phyloP scores from a whole-genome alignment of 192 early-diverging fungal genomes.

The Umbelopsis ramanniana region DNA sequence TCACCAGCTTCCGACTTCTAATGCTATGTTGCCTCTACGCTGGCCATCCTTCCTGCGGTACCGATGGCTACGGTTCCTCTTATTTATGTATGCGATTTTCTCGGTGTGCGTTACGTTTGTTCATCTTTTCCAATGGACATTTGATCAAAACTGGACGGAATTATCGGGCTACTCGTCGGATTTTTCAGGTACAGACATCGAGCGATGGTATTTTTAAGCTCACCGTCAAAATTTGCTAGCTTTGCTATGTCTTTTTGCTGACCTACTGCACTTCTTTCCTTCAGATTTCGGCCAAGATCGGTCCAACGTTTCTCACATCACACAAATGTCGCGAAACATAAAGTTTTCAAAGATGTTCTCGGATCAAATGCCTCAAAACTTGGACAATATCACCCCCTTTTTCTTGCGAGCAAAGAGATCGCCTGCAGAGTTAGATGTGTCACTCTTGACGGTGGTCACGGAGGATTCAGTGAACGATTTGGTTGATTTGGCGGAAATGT shows the following conservation, averaged over 20 bases:
- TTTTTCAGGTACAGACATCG: neutral
- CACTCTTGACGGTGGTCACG: neutral
- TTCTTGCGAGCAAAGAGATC: conserved; percentile 17
- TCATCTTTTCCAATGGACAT: conserved; percentile 11
- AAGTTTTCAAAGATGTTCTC: conserved; percentile 27
- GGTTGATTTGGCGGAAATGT: conserved; percentile 43
- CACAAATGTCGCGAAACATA: neutral
- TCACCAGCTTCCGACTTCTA: neutral
- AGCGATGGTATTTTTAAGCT: no score
- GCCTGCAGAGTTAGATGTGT: neutral
- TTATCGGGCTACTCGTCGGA: neutral
- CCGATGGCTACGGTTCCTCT: conserved; percentile 7
- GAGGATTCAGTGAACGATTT: conserved; percentile 43
- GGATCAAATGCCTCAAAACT: conserved; percentile 21
- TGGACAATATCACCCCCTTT: conserved; percentile 25
- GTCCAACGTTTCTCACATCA: conserved; percentile 3
- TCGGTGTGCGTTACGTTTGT: conserved; percentile 22
- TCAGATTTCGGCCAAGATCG: neutral
- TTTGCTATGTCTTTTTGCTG: no score
- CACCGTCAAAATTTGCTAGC: no score
- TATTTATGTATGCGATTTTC: conserved; percentile 14
- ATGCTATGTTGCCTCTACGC: neutral
- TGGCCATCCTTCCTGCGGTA: conserved; percentile 2
- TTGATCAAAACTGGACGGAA: conserved; percentile 5
- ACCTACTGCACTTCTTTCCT: neutral